These are phyloP conservation scores for Porogramme epimiltina DNA, from an alignment of 1,284 basidiomycete species.

Conservation along the genomic window DNA sequence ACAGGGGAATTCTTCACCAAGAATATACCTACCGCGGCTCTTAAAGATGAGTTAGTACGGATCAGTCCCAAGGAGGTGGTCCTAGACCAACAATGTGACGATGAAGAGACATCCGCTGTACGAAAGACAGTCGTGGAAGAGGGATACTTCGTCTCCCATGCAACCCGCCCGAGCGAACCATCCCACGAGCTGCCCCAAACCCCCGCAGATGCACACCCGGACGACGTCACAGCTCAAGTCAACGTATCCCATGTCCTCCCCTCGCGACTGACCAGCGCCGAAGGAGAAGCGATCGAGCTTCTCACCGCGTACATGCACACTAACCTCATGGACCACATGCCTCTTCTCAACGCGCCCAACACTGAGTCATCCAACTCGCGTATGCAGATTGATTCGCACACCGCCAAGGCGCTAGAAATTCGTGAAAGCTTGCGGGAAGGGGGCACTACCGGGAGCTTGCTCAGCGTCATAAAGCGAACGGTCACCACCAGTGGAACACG, in stretches of 20 bases:
- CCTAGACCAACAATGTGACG: slow-evolving; percentile 51
- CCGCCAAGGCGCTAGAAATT: slow-evolving; percentile 88
- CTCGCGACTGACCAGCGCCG: slow-evolving; percentile 30
- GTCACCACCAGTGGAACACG: slow-evolving; percentile 81
- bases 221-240: slow-evolving; percentile 14
- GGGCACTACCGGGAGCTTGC: slow-evolving; percentile 71
- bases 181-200: not conserved
- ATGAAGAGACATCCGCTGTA: slow-evolving; percentile 44
- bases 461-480: slow-evolving; percentile 81
- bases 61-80: slow-evolving; percentile 86
- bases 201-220: too few species aligned
- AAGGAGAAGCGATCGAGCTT: slow-evolving; percentile 63
- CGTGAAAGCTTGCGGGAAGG: slow-evolving; percentile 78
- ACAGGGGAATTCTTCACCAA: slow-evolving; percentile 93
- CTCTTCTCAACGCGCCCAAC: slow-evolving; percentile 58
- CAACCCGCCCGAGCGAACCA: slow-evolving; percentile 18
- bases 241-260: slow-evolving; percentile 4
- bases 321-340: slow-evolving; percentile 83
- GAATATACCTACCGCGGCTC: slow-evolving; percentile 47
- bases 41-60: slow-evolving; percentile 85
- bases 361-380: slow-evolving; percentile 58
- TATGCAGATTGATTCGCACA: slow-evolving; percentile 92
- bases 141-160: slow-evolving; percentile 52
- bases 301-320: slow-evolving; percentile 71
- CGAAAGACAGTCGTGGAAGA: slow-evolving; percentile 51